A percentile compares a stretch with the other conserved stretches of the same genome.
Evolutionary conservation across 441 rosid species (phyloP).

Genomic region (Populus trichocarpa): DNA sequence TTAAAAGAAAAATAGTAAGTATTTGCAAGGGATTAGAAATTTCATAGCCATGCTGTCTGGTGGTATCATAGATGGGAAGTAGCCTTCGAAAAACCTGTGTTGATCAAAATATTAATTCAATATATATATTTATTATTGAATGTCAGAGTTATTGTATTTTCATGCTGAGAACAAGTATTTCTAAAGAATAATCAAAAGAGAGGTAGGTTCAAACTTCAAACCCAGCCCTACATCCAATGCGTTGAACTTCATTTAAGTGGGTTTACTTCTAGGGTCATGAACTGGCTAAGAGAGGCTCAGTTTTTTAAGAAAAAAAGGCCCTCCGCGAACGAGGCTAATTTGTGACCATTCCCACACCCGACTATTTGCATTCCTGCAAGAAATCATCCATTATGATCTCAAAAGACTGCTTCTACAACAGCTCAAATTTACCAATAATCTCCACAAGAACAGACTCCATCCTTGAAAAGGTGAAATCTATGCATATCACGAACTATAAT

Average conservation of each 20-base stretch:
- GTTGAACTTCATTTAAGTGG: not conserved
- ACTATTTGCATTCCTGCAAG: not conserved
- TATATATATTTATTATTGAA: too few relatives aligned
- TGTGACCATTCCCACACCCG: not conserved
- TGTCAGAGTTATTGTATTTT: not conserved
- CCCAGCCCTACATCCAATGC: not conserved
- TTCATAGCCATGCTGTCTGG: not conserved
- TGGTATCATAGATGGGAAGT: not conserved
- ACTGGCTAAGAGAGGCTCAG: too few relatives aligned
- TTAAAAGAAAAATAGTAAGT: not conserved
- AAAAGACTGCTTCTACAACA: not conserved
- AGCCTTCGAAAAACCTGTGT: not conserved
- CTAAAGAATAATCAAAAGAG: not conserved
- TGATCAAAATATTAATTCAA: not conserved
- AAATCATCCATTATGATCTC: not conserved
- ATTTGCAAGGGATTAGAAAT: not conserved
- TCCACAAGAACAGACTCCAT: too few relatives aligned
- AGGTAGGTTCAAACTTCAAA: not conserved
- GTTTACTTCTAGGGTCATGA: not conserved
- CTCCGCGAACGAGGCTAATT: not conserved
- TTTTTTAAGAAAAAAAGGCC: not conserved
- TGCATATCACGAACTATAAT: too few relatives aligned
- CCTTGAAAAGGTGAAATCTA: too few relatives aligned
- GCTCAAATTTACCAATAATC: constrained; percentile 75
- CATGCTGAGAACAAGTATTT: not conserved